These are phyloP conservation scores for Ambispora gerdemannii DNA, from an alignment of 192 early-diverging fungal species.

Conservation along the genomic window DNA sequence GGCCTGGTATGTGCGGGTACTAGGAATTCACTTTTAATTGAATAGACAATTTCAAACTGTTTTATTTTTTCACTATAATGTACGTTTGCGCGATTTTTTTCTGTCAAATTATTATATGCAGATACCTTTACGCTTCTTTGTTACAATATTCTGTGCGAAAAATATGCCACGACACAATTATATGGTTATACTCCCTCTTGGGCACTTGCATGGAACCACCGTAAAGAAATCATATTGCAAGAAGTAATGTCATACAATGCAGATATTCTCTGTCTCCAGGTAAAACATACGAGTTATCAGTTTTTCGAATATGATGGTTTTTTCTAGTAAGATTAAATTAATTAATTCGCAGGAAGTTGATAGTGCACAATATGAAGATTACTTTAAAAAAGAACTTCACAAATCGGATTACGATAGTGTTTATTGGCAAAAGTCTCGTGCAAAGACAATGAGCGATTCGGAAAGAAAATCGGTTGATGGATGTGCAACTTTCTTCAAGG, in stretches of 20 bases:
- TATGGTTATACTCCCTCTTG: slow-evolving; percentile 96
- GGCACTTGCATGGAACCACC: slow-evolving; percentile 91
- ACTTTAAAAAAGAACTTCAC: slow-evolving; percentile 69
- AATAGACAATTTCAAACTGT: too few species aligned
- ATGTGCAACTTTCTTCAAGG: slow-evolving; percentile 91
- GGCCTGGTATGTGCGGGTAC: slow-evolving; percentile 38
- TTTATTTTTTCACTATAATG: slow-evolving; percentile 16
- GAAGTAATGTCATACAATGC: slow-evolving; percentile 85
- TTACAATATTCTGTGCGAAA: slow-evolving; percentile 90
- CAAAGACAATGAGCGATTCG: slow-evolving; percentile 89
- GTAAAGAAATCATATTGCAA: slow-evolving; percentile 80
- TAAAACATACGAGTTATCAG: slow-evolving; percentile 28
- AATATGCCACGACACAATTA: slow-evolving; percentile 81
- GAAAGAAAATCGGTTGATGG: slow-evolving; percentile 88
- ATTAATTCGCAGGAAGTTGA: slow-evolving; percentile 74
- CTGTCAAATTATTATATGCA: slow-evolving; percentile 35
- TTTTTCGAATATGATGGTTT: slow-evolving; percentile 1
- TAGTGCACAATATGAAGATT: slow-evolving; percentile 81
- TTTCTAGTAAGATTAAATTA: too few species aligned
- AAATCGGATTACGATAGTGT: slow-evolving; percentile 84
- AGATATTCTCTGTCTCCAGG: slow-evolving; percentile 91
- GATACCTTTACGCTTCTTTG: slow-evolving; percentile 87
- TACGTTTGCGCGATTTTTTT: slow-evolving; percentile 13
- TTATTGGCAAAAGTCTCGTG: slow-evolving; percentile 92
- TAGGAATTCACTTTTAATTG: too few species aligned